Base-by-base conservation (phyloP, 2,329 filamentous ascomycete species). In the Stagonosporopsis rhizophila region DNA sequence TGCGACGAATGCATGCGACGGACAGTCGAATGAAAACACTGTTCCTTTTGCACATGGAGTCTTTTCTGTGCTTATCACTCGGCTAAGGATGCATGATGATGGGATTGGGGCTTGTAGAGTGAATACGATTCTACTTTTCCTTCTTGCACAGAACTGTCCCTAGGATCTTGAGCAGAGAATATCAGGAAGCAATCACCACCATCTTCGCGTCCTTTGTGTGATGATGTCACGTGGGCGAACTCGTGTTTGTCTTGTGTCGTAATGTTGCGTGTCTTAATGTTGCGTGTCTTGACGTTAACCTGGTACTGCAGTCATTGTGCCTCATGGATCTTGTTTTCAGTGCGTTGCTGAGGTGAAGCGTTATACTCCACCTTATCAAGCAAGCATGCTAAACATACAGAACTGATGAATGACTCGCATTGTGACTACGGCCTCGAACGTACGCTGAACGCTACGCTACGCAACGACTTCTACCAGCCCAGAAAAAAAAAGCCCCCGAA, bases 21-120 rank as follows among this genome's bases (percentile, higher is more conserved):
- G 66, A 66, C 58, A 63, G 47, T 49, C 41, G 14, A 23, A 44
- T 57, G 63, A 67, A 60, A 60, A 61, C 52, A 62, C 51, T 60
- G 67, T 59, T 66, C 63, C 64, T 61, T 63, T 60, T 57, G 65
- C 62, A 71, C 64, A 68, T 58, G 61, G 60, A 63, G 61, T 62
- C 58, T 58, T 64, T 59, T 60, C 62, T 60, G 64, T 68, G 64
- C 64, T 66, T 67, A 53, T 64, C 61, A 67, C 64, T 65, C 62
- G 52, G 56, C 60, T 62, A 60, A 60, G 61, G 59, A 66, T 32
- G 60, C 52, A 65, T 59, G 60, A 60, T 65, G 57, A 58, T 57
- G 58, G 63, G 56, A 63, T 66, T 61, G 60, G 62, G 62, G 52
- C 69, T 69, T 69, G 67, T 73, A 73, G 69, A 70, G 67, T 72